Evolutionary conservation across 2,329 filamentous ascomycete genomes (phyloP).

Genomic region (Tothia fuscella): DNA sequence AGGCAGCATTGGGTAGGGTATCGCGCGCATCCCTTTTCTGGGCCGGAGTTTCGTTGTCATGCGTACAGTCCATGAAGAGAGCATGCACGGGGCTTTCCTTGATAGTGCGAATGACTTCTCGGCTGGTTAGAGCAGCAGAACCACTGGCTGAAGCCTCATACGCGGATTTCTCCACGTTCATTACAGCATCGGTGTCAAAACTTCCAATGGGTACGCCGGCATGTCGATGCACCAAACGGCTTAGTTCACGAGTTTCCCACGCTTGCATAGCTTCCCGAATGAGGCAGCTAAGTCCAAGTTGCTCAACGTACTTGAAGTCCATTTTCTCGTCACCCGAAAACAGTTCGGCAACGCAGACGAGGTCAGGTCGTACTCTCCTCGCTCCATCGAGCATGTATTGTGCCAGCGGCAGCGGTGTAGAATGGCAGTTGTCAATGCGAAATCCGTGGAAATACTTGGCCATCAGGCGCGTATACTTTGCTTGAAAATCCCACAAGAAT

Average conservation of each 20-base stretch:
- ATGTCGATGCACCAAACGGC: conserved; percentile 83
- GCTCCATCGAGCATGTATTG: conserved; percentile 93
- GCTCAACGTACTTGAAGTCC: conserved; percentile 91
- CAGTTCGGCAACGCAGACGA: conserved; percentile 88
- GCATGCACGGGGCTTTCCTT: conserved; percentile 83
- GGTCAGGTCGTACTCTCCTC: conserved; percentile 71
- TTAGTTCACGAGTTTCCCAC: conserved; percentile 89
- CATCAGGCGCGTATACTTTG: conserved; percentile 78
- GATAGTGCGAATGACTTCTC: conserved; percentile 66
- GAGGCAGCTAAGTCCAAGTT: conserved; percentile 77
- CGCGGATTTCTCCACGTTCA: conserved; percentile 41
- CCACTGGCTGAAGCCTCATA: conserved; percentile 20
- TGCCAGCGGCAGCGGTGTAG: conserved; percentile 85
- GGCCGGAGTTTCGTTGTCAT: conserved; percentile 92
- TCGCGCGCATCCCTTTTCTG: conserved; percentile 92
- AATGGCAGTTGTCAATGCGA: conserved; percentile 96
- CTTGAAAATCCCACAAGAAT: conserved; percentile 94
- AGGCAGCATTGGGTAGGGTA: conserved; percentile 82
- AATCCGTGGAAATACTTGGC: conserved; percentile 93
- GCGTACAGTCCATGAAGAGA: conserved; percentile 97
- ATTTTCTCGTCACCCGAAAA: conserved; percentile 93
- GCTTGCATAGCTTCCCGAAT: conserved; percentile 98
- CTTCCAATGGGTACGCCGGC: conserved; percentile 91
- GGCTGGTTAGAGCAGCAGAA: conserved; percentile 24
- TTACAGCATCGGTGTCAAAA: conserved; percentile 85